phyloP scores from a whole-genome alignment of 352 stramenopile species.

The Phytopythium helicoides region DNA sequence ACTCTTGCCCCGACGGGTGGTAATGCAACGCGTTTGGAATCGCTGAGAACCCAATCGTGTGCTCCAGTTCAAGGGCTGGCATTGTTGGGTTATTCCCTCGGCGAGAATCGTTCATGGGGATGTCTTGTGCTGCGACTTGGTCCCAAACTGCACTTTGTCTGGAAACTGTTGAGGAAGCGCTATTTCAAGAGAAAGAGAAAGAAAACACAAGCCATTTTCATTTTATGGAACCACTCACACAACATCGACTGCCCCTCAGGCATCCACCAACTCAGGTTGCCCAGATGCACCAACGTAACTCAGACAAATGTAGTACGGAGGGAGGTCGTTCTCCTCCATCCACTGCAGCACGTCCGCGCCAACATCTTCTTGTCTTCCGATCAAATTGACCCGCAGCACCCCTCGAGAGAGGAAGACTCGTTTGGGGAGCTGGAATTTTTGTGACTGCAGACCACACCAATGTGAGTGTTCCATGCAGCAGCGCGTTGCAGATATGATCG shows the following conservation, averaged over 20 bases:
- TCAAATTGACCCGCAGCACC: conserved; percentile 55
- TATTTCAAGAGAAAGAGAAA: conserved; percentile 4
- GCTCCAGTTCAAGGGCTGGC: conserved; percentile 83
- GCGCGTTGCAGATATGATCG: conserved; percentile 3
- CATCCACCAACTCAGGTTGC: conserved; percentile 15
- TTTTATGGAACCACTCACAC: conserved; percentile 4
- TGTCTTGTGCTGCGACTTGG: too few relatives aligned
- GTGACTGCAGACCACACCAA: conserved; percentile 25
- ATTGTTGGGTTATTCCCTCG: background rate
- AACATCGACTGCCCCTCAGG: background rate
- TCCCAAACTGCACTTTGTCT: background rate
- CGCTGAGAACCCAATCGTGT: conserved; percentile 90
- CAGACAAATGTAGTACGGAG: conserved; percentile 74
- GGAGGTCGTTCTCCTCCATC: conserved; percentile 46
- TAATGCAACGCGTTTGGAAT: conserved; percentile 84
- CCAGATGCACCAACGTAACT: conserved; percentile 61
- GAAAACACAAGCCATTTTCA: conserved; percentile 19
- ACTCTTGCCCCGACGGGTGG: conserved; percentile 77
- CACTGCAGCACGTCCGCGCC: conserved; percentile 45
- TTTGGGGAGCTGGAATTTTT: conserved; percentile 48
- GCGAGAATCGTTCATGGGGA: background rate
- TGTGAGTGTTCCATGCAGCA: background rate
- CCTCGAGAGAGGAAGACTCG: conserved; percentile 44
- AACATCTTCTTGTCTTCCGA: conserved; percentile 53
- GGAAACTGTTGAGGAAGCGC: background rate